phyloP scores from a whole-genome alignment of 176 grass and related monocot species.

The Rhynchospora tenuis region DNA sequence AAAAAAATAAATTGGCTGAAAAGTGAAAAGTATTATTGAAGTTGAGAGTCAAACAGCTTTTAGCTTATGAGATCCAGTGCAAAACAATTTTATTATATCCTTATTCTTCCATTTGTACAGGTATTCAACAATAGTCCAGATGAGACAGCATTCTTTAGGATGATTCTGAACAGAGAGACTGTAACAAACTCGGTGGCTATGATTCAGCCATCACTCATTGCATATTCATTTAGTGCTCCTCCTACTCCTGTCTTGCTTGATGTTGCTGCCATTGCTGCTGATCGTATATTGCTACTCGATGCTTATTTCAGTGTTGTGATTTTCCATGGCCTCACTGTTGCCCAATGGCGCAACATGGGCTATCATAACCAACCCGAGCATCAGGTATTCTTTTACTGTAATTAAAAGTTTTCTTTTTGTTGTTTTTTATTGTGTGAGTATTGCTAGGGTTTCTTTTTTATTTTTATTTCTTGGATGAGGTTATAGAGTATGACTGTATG shows the following conservation, averaged over 20 bases:
- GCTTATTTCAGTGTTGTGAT: slow-evolving; percentile 97
- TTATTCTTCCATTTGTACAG: slow-evolving; percentile 39
- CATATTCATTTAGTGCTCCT: slow-evolving; percentile 83
- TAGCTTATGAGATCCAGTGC: background rate
- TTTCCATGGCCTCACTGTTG: slow-evolving; percentile 94
- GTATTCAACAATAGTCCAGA: slow-evolving; percentile 99
- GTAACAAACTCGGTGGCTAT: slow-evolving; percentile 89
- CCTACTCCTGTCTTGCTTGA: slow-evolving; percentile 86
- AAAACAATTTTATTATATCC: background rate
- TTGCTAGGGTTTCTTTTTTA: background rate
- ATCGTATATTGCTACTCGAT: slow-evolving; percentile 91
- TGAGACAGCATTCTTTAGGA: slow-evolving; percentile 95
- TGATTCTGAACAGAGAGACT: slow-evolving; percentile 92
- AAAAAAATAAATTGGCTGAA: background rate
- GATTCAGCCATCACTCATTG: slow-evolving; percentile 89
- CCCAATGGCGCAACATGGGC: slow-evolving; percentile 98
- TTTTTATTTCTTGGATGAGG: background rate
- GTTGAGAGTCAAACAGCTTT: background rate
- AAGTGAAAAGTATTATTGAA: background rate
- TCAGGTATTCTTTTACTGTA: slow-evolving; percentile 46
- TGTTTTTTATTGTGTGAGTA: background rate
- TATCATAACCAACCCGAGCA: slow-evolving; percentile 97
- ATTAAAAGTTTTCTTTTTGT: slow-evolving; percentile 7
- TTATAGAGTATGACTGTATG: background rate
- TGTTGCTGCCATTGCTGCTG: slow-evolving; percentile 79